Evolutionary conservation across 1,139 yeast genomes (phyloP).

Genomic region (Taphrina confusa): DNA sequence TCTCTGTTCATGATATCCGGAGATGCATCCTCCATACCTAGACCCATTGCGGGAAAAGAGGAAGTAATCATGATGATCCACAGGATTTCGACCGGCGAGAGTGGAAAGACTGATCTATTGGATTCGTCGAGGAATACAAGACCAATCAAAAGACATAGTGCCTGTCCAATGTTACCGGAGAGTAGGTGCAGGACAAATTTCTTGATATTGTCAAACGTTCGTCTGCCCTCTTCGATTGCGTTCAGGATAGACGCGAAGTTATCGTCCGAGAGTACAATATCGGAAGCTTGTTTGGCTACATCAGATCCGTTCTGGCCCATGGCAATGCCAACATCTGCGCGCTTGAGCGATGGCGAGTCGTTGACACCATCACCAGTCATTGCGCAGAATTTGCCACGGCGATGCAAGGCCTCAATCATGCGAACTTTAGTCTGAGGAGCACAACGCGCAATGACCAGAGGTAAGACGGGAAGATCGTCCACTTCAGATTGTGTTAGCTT

Average conservation of each 20-base stretch:
- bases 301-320: conserved; percentile 83
- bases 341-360: conserved; percentile 77
- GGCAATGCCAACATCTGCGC: conserved; percentile 84
- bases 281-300: conserved; percentile 79
- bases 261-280: conserved; percentile 72
- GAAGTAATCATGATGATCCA: conserved; percentile 80
- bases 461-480: conserved; percentile 68
- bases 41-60: conserved; percentile 86
- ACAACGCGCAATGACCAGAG: conserved; percentile 79
- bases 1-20: conserved; percentile 67
- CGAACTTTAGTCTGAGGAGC: conserved; percentile 84
- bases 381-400: conserved; percentile 69
- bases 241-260: conserved; percentile 74
- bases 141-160: conserved; percentile 68
- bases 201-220: conserved; percentile 79
- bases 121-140: conserved; percentile 64
- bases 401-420: conserved; percentile 78
- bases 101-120: conserved; percentile 69
- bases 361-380: conserved; percentile 91
- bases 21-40: conserved; percentile 68
- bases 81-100: conserved; percentile 75
- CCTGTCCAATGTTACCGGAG: conserved; percentile 79
- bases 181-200: conserved; percentile 77
- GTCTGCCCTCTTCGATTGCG: conserved; percentile 79
- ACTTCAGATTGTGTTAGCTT: conserved; percentile 61